Conservation (phyloP, 164 flowering plant species). For the Vitis amurensis region DNA sequence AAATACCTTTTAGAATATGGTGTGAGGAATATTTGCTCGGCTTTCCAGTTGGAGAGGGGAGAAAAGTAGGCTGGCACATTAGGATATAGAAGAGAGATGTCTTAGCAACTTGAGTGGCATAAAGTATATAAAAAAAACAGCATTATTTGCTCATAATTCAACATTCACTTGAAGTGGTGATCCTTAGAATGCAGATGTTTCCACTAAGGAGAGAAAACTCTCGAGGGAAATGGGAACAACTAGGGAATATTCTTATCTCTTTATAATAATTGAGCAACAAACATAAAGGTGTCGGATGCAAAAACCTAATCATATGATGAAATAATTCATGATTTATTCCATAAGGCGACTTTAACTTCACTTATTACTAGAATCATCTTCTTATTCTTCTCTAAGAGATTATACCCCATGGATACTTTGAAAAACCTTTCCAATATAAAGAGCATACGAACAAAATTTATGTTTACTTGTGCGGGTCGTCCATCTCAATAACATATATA, state of each 20-base stretch:
- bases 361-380: slow-evolving; percentile 7
- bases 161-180: slow-evolving; percentile 2
- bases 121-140: slow-evolving; percentile 6
- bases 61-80: background rate
- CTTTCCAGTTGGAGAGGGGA: background rate
- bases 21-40: no score
- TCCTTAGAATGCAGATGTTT: slow-evolving; percentile 8
- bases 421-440: no score
- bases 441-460: no score
- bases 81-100: slow-evolving; percentile 7
- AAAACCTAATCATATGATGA: background rate
- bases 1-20: no score
- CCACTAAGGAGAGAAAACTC: background rate
- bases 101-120: slow-evolving; percentile 14
- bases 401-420: no score
- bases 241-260: slow-evolving; percentile 16
- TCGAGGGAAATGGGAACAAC: background rate
- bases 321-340: slow-evolving; percentile 3
- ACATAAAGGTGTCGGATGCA: slow-evolving; percentile 8
- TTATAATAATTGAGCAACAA: slow-evolving; percentile 10
- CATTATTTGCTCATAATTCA: slow-evolving; percentile 14
- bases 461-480: no score
- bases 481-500: no score
- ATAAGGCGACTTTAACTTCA: background rate
- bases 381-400: background rate